Base-by-base conservation (phyloP, 2,329 filamentous ascomycete species). In the Ophiostoma triangulosporum region DNA sequence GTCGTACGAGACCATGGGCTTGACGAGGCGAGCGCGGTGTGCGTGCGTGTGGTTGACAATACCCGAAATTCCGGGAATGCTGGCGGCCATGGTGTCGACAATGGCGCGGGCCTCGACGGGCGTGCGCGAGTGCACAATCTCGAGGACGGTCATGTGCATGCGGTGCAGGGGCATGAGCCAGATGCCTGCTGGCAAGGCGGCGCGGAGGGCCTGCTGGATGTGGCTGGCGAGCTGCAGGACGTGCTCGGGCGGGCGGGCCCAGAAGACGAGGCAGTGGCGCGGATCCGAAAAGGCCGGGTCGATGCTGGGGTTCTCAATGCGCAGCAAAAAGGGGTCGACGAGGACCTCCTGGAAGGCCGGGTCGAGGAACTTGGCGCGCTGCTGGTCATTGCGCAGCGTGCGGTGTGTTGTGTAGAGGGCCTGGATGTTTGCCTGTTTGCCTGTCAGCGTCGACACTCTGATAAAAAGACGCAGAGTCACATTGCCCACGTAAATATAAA, bases 71-170 rank as follows among this genome's bases (percentile, higher is more conserved):
- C 70, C 69, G 2, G 76, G 70, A 33, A 87, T 72, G 29, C 70
- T 69, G 2, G 77, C 70, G 20, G 52, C 35, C 53, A 95, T 70
- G 8, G 68, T 65, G 1, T 74, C 63, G 38, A 87, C 74, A 11
- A 94, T 70, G 1, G 68, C 64, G 11, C 75, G 73, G 48, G 95
- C 87, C 63, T 91, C 83, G 0, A 73, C 69, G 1, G 78, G 69
- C 0, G 86, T 88, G 50, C 81, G 81, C 24, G 84, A 89, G 65
- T 93, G 88, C n/a, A 84, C 80, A 27, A 95, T 72, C 66, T 97
- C 91, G 2, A 96, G 74, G 0, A 81, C 78, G 0, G 91, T 97
- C 69, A 95, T 80, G 68, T 97, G 91, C 63, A 95, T 82, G 56
- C 78, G 77, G 52, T 84, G 73, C 9, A 74, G 68, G 0, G 90